phyloP scores from a whole-genome alignment of 768 basidiomycete genomes.

The Cystofilobasidium ferigula region DNA sequence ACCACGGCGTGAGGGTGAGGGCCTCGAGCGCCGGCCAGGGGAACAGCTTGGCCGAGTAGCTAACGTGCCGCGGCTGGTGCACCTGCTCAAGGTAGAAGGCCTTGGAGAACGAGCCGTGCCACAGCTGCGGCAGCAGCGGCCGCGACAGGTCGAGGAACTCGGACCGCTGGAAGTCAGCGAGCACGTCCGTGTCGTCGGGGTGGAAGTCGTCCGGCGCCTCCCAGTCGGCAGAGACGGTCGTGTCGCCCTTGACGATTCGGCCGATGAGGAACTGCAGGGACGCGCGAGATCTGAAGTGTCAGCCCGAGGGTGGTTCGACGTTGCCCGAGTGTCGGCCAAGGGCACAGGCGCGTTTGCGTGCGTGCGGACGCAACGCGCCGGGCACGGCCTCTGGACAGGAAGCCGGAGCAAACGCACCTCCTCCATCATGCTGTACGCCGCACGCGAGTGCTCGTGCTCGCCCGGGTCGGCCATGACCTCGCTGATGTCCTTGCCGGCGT shows the following conservation, averaged over 20 bases:
- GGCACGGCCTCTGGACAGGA: neutral
- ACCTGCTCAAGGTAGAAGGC: conserved; percentile 92
- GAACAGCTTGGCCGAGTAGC: conserved; percentile 76
- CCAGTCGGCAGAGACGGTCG: conserved; percentile 56
- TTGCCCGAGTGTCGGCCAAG: too few relatives aligned
- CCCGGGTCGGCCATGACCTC: conserved; percentile 64
- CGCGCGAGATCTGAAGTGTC: neutral
- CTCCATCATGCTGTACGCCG: conserved; percentile 82
- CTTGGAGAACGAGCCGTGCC: conserved; percentile 80
- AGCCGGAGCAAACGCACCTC: conserved; percentile 40
- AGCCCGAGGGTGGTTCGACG: neutral
- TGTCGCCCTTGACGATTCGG: conserved; percentile 61
- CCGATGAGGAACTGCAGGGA: conserved; percentile 55
- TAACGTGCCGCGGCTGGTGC: conserved; percentile 83
- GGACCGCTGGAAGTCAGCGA: conserved; percentile 73
- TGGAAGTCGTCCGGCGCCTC: conserved; percentile 37
- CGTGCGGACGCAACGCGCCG: too few relatives aligned
- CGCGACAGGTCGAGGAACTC: conserved; percentile 81
- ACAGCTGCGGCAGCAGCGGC: conserved; percentile 76
- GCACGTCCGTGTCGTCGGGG: conserved; percentile 75
- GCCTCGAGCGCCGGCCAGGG: conserved; percentile 58
- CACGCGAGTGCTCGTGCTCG: conserved; percentile 80
- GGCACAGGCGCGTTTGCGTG: too few relatives aligned
- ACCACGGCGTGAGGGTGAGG: conserved; percentile 82
- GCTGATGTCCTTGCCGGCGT: conserved; percentile 75